These are phyloP conservation scores for Myochromella boudieri DNA, from an alignment of 768 basidiomycete genomes.

Conservation along the genomic window DNA sequence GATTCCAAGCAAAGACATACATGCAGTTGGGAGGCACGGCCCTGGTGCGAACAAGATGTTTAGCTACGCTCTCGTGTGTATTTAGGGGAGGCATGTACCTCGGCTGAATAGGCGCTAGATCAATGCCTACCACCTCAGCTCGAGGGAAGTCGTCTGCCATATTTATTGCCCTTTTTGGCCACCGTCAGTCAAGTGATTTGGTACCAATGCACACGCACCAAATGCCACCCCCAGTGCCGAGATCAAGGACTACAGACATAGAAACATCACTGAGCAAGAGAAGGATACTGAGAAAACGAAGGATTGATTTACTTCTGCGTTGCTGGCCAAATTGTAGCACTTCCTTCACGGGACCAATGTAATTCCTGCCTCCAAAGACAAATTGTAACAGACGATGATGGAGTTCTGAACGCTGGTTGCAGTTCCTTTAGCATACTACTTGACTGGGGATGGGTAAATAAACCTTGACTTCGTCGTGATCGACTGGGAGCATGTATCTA, in stretches of 20 bases:
- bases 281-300: slow-evolving; percentile 5
- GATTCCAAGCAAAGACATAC: too few species aligned
- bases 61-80: neutral
- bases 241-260: slow-evolving; percentile 52
- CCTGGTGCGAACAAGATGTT: slow-evolving; percentile 29
- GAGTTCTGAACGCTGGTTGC: slow-evolving; percentile 54
- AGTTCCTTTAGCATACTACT: slow-evolving; percentile 1
- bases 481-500: slow-evolving; percentile 64
- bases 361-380: slow-evolving; percentile 61
- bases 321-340: slow-evolving; percentile 52
- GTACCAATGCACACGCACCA: slow-evolving; percentile 51
- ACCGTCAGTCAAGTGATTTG: neutral
- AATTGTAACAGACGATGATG: slow-evolving; percentile 69
- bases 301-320: slow-evolving; percentile 34
- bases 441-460: slow-evolving; percentile 4
- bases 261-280: slow-evolving; percentile 9
- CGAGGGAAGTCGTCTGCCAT: slow-evolving; percentile 72
- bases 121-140: slow-evolving; percentile 66
- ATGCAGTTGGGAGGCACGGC: slow-evolving; percentile 71
- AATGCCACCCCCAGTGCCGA: slow-evolving; percentile 65
- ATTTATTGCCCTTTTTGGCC: slow-evolving; percentile 57
- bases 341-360: slow-evolving; percentile 63
- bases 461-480: slow-evolving; percentile 62
- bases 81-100: slow-evolving; percentile 36
- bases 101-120: slow-evolving; percentile 73